Evolutionary conservation across 2,329 filamentous ascomycete species (phyloP).

Genomic region (Parastagonospora avenae): DNA sequence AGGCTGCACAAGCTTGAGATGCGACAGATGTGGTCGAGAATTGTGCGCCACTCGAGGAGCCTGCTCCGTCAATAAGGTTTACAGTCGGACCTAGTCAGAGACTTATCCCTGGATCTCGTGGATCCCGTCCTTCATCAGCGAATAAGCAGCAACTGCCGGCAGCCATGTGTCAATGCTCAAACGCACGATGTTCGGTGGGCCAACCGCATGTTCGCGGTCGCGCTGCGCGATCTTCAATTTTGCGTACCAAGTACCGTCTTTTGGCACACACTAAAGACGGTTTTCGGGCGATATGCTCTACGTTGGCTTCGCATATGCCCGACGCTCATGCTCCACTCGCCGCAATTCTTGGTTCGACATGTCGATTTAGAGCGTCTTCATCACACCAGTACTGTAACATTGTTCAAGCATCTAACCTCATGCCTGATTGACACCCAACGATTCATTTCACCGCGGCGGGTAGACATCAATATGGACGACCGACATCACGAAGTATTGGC

Average conservation of each 20-base stretch:
- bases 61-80: too few relatives aligned
- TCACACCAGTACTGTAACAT: background rate
- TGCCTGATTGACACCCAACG: background rate
- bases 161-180: constrained; percentile 11
- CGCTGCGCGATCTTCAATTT: background rate
- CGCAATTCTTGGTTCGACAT: background rate
- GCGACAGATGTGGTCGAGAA: too few relatives aligned
- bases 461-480: constrained; percentile 17
- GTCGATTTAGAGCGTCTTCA: too few relatives aligned
- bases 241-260: background rate
- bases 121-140: background rate
- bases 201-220: background rate
- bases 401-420: background rate
- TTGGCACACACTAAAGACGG: background rate
- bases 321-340: background rate
- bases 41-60: too few relatives aligned
- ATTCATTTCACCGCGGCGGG: background rate
- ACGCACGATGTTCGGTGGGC: constrained; percentile 4
- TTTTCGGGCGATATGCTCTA: background rate
- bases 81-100: too few relatives aligned
- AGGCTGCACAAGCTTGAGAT: too few relatives aligned
- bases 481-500: constrained; percentile 29
- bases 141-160: constrained; percentile 7
- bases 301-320: too few relatives aligned
- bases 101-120: background rate